Conservation (phyloP, 768 basidiomycete species). For the Mrakia gelida region DNA sequence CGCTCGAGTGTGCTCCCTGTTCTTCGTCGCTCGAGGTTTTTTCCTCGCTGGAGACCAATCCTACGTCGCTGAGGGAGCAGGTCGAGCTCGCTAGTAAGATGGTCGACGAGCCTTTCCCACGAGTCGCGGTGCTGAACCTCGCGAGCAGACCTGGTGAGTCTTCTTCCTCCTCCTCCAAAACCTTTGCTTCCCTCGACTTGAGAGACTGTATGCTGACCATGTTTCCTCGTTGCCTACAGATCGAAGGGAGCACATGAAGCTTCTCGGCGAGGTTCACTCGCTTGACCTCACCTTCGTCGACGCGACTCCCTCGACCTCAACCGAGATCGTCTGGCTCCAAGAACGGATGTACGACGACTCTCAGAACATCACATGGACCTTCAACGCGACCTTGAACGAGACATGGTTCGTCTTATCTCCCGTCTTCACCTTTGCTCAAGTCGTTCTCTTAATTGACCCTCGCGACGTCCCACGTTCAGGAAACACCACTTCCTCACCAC, state of each 20-base stretch:
- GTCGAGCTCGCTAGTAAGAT: not conserved
- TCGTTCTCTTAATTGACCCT: no score
- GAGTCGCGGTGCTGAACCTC: not conserved
- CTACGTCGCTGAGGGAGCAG: not conserved
- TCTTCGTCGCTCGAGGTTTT: not conserved
- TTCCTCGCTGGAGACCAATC: not conserved
- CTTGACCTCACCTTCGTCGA: not conserved
- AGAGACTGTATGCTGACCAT: no score
- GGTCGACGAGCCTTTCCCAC: not conserved
- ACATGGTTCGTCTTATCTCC: not conserved
- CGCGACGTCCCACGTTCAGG: not conserved
- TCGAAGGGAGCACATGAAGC: not conserved
- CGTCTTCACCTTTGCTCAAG: not conserved
- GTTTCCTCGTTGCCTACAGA: not conserved
- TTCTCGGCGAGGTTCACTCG: not conserved
- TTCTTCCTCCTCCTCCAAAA: no score
- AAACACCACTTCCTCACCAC: not conserved
- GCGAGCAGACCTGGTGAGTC: not conserved
- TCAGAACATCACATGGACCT: not conserved
- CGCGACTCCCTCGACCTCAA: not conserved
- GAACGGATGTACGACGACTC: not conserved
- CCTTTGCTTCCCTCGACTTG: no score
- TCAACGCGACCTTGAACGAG: not conserved
- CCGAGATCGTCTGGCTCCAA: not conserved
- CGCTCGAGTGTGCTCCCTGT: not conserved